phyloP scores from a whole-genome alignment of 805 yeast genomes.

The Saturnispora diversa region DNA sequence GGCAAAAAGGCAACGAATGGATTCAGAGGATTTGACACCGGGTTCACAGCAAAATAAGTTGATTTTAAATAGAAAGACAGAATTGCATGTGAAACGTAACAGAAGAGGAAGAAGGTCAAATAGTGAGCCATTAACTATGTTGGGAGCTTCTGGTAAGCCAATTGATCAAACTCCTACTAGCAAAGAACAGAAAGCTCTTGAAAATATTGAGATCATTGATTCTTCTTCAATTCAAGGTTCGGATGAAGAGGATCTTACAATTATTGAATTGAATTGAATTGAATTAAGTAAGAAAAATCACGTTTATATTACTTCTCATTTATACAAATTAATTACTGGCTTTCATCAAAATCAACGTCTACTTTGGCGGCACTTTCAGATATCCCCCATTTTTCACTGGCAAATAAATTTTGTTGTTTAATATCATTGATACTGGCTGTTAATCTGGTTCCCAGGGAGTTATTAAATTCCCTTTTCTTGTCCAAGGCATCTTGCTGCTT shows the following conservation, averaged over 20 bases:
- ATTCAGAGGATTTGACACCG: too few relatives aligned
- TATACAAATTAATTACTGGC: too few relatives aligned
- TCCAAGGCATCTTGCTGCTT: slow-evolving; percentile 25
- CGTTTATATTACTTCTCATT: too few relatives aligned
- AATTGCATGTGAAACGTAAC: background rate
- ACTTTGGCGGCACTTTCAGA: slow-evolving; percentile 30
- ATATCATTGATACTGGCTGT: slow-evolving; percentile 25
- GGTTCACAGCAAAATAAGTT: too few relatives aligned
- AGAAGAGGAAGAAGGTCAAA: background rate
- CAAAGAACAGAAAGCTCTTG: background rate
- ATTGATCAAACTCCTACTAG: too few relatives aligned
- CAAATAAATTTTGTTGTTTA: slow-evolving; percentile 22
- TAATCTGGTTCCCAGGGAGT: slow-evolving; percentile 21
- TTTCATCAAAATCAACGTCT: slow-evolving; percentile 24
- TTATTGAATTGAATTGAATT: slow-evolving; percentile 12
- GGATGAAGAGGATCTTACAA: slow-evolving; percentile 4
- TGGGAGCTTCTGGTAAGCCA: slow-evolving; percentile 2
- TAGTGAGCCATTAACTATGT: background rate
- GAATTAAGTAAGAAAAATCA: too few relatives aligned
- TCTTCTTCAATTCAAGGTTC: slow-evolving; percentile 3
- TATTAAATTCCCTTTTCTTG: slow-evolving; percentile 26
- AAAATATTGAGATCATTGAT: slow-evolving; percentile 4
- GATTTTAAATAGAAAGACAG: background rate
- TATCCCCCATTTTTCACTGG: slow-evolving; percentile 30
- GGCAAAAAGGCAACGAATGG: background rate